Percentiles rank a stretch among this genome's conserved stretches.
phyloP scores from a whole-genome alignment of 208 protist species.

The Trypanosoma mega region DNA sequence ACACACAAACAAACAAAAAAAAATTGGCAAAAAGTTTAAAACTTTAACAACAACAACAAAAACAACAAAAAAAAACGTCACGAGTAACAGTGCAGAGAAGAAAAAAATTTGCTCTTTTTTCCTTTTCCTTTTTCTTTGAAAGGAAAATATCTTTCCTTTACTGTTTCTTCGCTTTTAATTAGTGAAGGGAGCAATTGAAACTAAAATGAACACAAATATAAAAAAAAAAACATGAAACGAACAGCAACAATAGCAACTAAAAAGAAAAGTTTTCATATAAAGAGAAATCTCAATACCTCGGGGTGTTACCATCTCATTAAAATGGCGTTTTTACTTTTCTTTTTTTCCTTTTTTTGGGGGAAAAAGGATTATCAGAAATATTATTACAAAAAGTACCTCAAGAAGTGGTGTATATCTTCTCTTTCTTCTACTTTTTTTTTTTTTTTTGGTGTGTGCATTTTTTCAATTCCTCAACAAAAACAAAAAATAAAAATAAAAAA shows the following conservation, averaged over 20 bases:
- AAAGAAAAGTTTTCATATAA: too few relatives aligned
- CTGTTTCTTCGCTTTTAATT: not conserved
- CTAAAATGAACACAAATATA: not conserved
- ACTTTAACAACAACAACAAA: not conserved
- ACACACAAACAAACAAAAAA: too few relatives aligned
- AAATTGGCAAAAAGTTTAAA: too few relatives aligned
- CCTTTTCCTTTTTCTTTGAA: not conserved
- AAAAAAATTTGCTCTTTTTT: not conserved
- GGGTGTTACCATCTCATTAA: too few relatives aligned
- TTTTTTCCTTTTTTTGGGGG: too few relatives aligned
- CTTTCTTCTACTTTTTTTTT: too few relatives aligned
- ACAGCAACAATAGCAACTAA: not conserved
- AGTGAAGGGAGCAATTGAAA: not conserved
- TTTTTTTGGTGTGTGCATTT: too few relatives aligned
- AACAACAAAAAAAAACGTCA: not conserved
- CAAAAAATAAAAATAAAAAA: slow-evolving; percentile 13
- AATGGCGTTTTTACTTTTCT: too few relatives aligned
- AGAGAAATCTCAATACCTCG: too few relatives aligned
- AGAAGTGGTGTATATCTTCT: too few relatives aligned
- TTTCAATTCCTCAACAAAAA: not conserved
- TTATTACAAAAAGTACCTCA: not conserved
- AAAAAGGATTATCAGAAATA: not conserved
- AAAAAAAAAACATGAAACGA: not conserved
- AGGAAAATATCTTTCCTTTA: not conserved
- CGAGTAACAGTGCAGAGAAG: too few relatives aligned